phyloP scores from a whole-genome alignment of 805 yeast species.

The Schizosaccharomyces osmophilus region DNA sequence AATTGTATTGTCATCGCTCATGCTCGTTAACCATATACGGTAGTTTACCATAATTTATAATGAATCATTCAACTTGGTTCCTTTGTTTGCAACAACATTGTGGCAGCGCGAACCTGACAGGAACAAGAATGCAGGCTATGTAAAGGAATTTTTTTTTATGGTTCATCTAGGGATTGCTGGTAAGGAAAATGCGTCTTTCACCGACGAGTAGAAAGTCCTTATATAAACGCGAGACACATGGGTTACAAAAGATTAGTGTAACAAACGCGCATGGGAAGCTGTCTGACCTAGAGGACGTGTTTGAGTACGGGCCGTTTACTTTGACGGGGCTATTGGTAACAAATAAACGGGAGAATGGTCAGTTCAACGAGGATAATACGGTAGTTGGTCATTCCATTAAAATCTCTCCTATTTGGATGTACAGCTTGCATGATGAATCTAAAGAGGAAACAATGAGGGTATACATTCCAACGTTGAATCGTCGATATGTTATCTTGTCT shows the following conservation, averaged over 20 bases:
- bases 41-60: no score
- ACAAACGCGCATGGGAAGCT: background rate
- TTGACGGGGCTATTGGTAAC: background rate
- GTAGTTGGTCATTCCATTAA: background rate
- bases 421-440: background rate
- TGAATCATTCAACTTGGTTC: no score
- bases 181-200: no score
- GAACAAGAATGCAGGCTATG: no score
- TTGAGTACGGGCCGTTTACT: background rate
- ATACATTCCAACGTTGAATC: background rate
- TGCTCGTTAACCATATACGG: no score
- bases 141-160: no score
- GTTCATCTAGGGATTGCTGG: no score
- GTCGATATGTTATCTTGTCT: background rate
- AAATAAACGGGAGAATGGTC: background rate
- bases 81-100: no score
- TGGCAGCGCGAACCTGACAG: no score
- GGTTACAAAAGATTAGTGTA: background rate
- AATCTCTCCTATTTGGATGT: background rate
- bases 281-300: background rate
- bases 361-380: background rate
- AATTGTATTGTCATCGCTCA: no score
- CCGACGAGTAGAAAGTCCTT: no score
- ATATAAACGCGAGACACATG: background rate
- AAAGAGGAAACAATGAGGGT: background rate